A percentile compares a stretch with the other conserved stretches of the same genome.
Evolutionary conservation across 2,329 filamentous ascomycete genomes (phyloP).

Genomic region (Salinomyces thailandicus): DNA sequence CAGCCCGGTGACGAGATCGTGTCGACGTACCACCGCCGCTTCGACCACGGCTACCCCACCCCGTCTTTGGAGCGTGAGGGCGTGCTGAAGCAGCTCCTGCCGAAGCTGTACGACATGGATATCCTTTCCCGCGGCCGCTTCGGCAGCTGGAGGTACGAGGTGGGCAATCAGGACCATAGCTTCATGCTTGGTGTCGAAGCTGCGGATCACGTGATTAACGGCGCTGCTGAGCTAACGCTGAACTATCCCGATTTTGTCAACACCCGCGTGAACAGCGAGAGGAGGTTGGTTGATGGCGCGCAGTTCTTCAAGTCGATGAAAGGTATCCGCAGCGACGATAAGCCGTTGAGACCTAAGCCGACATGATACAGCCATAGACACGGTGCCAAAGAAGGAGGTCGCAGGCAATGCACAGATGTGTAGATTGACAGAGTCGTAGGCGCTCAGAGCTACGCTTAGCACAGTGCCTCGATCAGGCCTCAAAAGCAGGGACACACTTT

Average conservation of each 20-base stretch:
- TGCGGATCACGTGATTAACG: slow-evolving; percentile 79
- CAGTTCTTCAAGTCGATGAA: slow-evolving; percentile 41
- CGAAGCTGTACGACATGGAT: slow-evolving; percentile 79
- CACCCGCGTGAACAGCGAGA: slow-evolving; percentile 55
- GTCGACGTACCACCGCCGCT: slow-evolving; percentile 94
- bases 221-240: slow-evolving; percentile 80
- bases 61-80: slow-evolving; percentile 91
- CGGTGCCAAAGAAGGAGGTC: no score
- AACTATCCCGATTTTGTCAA: slow-evolving; percentile 98
- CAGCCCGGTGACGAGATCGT: slow-evolving; percentile 86
- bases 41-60: slow-evolving; percentile 97
- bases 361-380: no score
- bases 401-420: no score
- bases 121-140: slow-evolving; percentile 96
- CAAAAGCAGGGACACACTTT: no score
- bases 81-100: slow-evolving; percentile 82
- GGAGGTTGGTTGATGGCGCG: slow-evolving; percentile 51
- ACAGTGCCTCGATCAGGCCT: no score
- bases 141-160: slow-evolving; percentile 96
- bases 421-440: no score
- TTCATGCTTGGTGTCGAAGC: slow-evolving; percentile 97
- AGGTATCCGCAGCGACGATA: slow-evolving; percentile 8
- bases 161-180: slow-evolving; percentile 92
- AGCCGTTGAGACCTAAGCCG: slow-evolving; percentile 6
- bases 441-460: no score